Evolutionary conservation across 306 rosid species (phyloP), one percentile per base, ranked within the genome.

Genomic region (Parietaria judaica): DNA sequence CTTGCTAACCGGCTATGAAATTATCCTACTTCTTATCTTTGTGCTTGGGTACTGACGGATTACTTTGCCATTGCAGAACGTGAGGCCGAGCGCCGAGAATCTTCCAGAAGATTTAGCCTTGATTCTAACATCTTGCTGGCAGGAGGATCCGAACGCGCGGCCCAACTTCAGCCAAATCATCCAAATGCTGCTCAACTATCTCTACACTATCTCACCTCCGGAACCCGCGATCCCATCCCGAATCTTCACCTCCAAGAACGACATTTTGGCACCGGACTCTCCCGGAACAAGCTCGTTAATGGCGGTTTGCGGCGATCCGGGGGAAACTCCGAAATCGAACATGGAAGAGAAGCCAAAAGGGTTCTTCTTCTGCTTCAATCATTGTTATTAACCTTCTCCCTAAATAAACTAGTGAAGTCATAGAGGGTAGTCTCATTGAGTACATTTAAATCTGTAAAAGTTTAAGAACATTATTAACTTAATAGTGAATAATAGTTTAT

Each of bases 221-320:
- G 77, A 73, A 69, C 83, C 84, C 14, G 37, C 62, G 11, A 81
- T 85, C 66, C 95, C 92, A 55, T 67, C 86, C 48, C 82, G 88
- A 67, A 72, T 85, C 48, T 91, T 91, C 77, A 50, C 79, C 65
- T 76, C 96, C 6, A 84, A 91, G 81, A 91, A 91, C 72, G 12
- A 71, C 0, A 74, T 91, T 54, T 79, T 91, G 55, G 77, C 91
- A 0, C 96, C 96, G 0, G 91, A 91, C 72, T 91, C 97, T 55
- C 97, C 97, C 0, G 96, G 96, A 35, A 91, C 97, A 23, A 91
- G 95, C 70, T 85, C 97, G 15, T 80, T 87, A 70, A 91, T 91
- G 92, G 86, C 89, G 14, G 72, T 79, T 58, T 68, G 76, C 5
- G 87, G 77, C 64, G 87, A 72, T 65, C 68, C 72, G 0, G 84